Conservation (phyloP, 2,329 filamentous ascomycete genomes). For the Ambrosiella cleistominuta region DNA sequence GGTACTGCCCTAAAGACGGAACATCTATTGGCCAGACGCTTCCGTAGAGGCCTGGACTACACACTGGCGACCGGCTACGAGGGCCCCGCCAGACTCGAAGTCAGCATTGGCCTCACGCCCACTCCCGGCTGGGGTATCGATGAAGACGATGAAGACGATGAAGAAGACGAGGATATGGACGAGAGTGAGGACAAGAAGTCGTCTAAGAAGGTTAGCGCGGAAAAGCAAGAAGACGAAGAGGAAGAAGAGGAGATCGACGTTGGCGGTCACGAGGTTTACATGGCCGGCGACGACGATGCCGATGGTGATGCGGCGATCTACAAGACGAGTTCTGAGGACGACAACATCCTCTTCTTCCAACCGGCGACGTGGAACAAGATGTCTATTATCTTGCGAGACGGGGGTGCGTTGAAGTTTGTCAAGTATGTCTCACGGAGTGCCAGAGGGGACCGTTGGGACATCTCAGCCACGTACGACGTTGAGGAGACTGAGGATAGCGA, state of each 20-base stretch:
- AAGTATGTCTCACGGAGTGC: constrained; percentile 82
- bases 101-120: constrained; percentile 76
- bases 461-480: constrained; percentile 63
- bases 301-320: constrained; percentile 75
- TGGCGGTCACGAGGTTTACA: constrained; percentile 77
- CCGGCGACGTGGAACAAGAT: constrained; percentile 70
- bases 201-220: constrained; percentile 18
- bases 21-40: constrained; percentile 68
- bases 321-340: constrained; percentile 58
- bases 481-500: constrained; percentile 33
- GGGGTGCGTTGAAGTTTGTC: constrained; percentile 75
- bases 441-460: constrained; percentile 81
- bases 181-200: constrained; percentile 24
- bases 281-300: constrained; percentile 66
- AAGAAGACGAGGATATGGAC: constrained; percentile 26
- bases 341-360: constrained; percentile 48
- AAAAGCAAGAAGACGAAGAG: not conserved
- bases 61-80: constrained; percentile 78
- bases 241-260: constrained; percentile 32
- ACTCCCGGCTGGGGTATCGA: constrained; percentile 69
- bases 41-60: constrained; percentile 77
- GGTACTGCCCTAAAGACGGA: constrained; percentile 49
- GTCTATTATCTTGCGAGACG: constrained; percentile 76
- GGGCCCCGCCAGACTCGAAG: constrained; percentile 61
- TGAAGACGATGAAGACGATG: constrained; percentile 40